Percentiles rank a stretch among this genome's conserved stretches.
phyloP scores from a whole-genome alignment of 805 yeast species.

The Kregervanrija delftensis region DNA sequence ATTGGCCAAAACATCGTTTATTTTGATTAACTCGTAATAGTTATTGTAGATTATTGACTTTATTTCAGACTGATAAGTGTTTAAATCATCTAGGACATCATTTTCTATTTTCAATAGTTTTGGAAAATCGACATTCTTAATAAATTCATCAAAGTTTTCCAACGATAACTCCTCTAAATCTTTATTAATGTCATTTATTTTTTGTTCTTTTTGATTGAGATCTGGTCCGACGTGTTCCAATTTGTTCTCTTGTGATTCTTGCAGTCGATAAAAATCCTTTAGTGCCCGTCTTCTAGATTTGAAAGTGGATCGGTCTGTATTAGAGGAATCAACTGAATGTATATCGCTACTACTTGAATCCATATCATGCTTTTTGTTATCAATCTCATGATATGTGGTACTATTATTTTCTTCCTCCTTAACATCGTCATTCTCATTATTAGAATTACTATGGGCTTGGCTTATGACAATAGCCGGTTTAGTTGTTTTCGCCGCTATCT shows the following conservation, averaged over 20 bases:
- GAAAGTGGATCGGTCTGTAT: too few relatives aligned
- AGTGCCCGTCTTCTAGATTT: slow-evolving; percentile 31
- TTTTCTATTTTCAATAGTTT: slow-evolving; percentile 32
- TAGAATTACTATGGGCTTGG: not conserved
- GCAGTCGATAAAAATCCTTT: slow-evolving; percentile 35
- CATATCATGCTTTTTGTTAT: too few relatives aligned
- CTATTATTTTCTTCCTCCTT: too few relatives aligned
- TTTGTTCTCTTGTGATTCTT: slow-evolving; percentile 21
- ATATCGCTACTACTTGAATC: too few relatives aligned
- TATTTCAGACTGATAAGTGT: slow-evolving; percentile 50
- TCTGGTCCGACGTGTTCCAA: not conserved
- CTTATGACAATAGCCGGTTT: slow-evolving; percentile 1
- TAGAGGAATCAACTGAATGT: too few relatives aligned
- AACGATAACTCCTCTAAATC: not conserved
- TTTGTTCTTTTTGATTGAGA: not conserved
- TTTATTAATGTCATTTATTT: not conserved
- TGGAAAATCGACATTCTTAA: slow-evolving; percentile 24
- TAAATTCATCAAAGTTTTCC: slow-evolving; percentile 28
- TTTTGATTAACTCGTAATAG: slow-evolving; percentile 64
- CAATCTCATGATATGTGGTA: too few relatives aligned
- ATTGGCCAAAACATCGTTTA: slow-evolving; percentile 47
- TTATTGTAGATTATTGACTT: slow-evolving; percentile 71
- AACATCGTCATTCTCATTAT: too few relatives aligned
- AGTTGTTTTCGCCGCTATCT: not conserved
- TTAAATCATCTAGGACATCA: slow-evolving; percentile 37